Evolutionary conservation across 2,329 filamentous ascomycete genomes (phyloP).

Genomic region (Curvularia hawaiiensis): DNA sequence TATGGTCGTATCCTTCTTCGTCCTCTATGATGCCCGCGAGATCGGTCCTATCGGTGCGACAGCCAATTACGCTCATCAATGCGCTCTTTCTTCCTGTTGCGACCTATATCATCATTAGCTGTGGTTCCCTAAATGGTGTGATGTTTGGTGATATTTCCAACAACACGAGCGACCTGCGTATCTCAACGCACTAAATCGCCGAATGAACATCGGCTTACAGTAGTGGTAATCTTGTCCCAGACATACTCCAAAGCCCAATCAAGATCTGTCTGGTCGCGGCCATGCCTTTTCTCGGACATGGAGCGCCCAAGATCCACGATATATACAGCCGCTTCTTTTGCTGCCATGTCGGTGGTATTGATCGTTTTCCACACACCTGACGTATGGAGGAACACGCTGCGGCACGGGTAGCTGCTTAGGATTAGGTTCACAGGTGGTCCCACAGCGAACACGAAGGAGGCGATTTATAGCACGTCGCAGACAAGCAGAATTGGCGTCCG

Average conservation of each 20-base stretch:
- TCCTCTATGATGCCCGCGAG: constrained; percentile 58
- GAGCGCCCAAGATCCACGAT: constrained; percentile 85
- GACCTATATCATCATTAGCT: constrained; percentile 49
- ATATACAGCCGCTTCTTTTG: constrained; percentile 92
- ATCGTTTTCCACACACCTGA: constrained; percentile 4
- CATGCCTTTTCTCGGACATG: constrained; percentile 76
- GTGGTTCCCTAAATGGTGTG: neutral
- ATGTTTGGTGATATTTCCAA: neutral
- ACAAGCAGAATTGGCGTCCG: neutral
- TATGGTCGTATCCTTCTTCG: constrained; percentile 78
- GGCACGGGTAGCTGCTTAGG: neutral
- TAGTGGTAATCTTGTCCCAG: constrained; percentile 88
- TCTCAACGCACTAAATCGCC: constrained; percentile 24
- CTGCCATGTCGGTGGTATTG: constrained; percentile 68
- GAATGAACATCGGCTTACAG: constrained; percentile 57
- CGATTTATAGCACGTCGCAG: neutral
- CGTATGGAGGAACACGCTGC: neutral
- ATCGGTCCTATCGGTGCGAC: constrained; percentile 70
- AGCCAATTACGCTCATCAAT: constrained; percentile 77
- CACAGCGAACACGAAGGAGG: neutral
- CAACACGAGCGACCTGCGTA: neutral
- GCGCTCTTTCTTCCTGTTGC: constrained; percentile 75
- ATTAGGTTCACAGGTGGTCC: neutral
- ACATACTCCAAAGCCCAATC: constrained; percentile 91
- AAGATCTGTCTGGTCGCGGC: constrained; percentile 77